Base-by-base conservation (phyloP, 176 grass and related monocot species). In the Eremochloa ophiuroides region DNA sequence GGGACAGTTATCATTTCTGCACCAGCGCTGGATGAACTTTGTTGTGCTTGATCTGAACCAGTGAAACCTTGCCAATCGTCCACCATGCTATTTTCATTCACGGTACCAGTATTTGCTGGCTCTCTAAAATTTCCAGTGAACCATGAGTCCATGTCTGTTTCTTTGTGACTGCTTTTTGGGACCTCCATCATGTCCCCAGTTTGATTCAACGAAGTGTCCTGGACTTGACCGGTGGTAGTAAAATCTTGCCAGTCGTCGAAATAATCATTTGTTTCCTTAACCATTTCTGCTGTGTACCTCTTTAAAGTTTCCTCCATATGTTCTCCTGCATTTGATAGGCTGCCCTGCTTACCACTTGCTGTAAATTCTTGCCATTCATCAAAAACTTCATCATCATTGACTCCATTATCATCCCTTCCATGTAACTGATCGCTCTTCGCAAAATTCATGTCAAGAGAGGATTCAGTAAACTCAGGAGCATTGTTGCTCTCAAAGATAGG, bases 181-280 rank as follows among this genome's bases (percentile, higher is more conserved):
- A 39, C 28, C 71, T 81, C 88, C 6, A 5, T 34, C 47, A 73
- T 46, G 68, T 73, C 39, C 77, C 78, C 67, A 73, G 60, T 53
- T 68, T 80, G 75, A 83, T 59, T 80, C 12, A 70, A 56, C 22
- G 71, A 56, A 46, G 41, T 31, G 35, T 35, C 50, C 22, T 78
- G 80, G 72, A 72, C 73, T 83, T 88, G 69, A 85, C 78, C 75
- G 40, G 90, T 79, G 17, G 27, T 73, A 43, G 84, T 39, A 73
- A 95, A 92, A 95, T 92, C 84, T 42, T 89, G 84, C 90, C 85
- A 95, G 83, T 87, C 85, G 80, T 82, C 86, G 76, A 86, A 76
- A 75, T 78, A 66, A 60, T 79, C 80, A 13, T 80, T 65, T 82
- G 69, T 82, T 86, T 86, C 76, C 58, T 89, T 87, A 46, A 70